Evolutionary conservation across 177 flowering plant species (phyloP).

Genomic region (Tripterygium wilfordii): DNA sequence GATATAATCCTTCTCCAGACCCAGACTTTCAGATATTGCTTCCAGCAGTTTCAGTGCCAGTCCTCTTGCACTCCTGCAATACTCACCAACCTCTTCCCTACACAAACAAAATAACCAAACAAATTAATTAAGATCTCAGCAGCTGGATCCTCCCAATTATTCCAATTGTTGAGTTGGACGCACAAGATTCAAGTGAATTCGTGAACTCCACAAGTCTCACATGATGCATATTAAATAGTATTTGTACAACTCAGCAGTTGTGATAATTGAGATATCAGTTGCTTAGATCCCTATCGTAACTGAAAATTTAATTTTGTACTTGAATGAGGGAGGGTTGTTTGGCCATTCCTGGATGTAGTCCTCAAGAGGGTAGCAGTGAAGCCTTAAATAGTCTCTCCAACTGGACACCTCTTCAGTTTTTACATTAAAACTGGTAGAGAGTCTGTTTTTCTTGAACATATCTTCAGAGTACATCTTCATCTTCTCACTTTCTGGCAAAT

Average conservation of each 20-base stretch:
- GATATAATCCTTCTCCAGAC: constrained; percentile 33
- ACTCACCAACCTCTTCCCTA: constrained; percentile 44
- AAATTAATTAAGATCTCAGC: too few relatives aligned
- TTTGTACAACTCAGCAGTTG: too few relatives aligned
- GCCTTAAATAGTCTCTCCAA: constrained; percentile 63
- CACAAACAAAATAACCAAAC: background rate
- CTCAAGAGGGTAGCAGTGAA: constrained; percentile 62
- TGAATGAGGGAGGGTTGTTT: constrained; percentile 45
- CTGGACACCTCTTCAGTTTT: constrained; percentile 46
- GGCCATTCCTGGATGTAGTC: constrained; percentile 58
- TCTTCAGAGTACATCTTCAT: constrained; percentile 56
- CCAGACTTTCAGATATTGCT: constrained; percentile 54
- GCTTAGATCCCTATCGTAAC: too few relatives aligned
- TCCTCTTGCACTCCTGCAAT: constrained; percentile 26
- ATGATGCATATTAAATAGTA: too few relatives aligned
- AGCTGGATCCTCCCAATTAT: too few relatives aligned
- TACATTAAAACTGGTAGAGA: constrained; percentile 61
- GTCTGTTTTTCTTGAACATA: constrained; percentile 35
- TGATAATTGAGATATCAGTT: too few relatives aligned
- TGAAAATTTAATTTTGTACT: constrained; percentile 11
- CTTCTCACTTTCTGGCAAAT: constrained; percentile 49
- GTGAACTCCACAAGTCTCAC: too few relatives aligned
- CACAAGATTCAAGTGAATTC: too few relatives aligned
- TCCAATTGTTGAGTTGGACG: too few relatives aligned
- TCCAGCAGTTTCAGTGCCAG: constrained; percentile 30